phyloP scores from a whole-genome alignment of 2,329 filamentous ascomycete genomes.

The Leptographium lundbergii region DNA sequence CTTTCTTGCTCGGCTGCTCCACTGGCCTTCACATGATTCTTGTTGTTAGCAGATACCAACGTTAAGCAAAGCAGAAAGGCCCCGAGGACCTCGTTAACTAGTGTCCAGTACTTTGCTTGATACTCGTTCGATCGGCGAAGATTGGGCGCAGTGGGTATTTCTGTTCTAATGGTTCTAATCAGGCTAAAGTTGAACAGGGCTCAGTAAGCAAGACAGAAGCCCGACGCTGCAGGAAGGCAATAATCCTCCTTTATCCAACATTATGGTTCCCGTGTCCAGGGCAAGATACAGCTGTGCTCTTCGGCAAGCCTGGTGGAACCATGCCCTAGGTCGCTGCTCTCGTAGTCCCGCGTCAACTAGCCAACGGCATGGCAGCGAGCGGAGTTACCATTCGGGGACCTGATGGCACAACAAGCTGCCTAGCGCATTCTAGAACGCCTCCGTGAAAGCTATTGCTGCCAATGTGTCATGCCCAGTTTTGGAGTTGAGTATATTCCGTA shows the following conservation, averaged over 20 bases:
- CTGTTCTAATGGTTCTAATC: slow-evolving; percentile 66
- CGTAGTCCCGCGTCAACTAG: slow-evolving; percentile 64
- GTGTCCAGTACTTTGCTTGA: slow-evolving; percentile 71
- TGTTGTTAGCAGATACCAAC: no score
- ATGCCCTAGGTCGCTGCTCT: slow-evolving; percentile 53
- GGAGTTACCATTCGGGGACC: slow-evolving; percentile 79
- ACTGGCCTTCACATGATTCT: slow-evolving; percentile 34
- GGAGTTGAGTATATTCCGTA: slow-evolving; percentile 76
- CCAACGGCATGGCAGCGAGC: slow-evolving; percentile 81
- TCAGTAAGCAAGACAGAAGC: no score
- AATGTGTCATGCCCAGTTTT: slow-evolving; percentile 46
- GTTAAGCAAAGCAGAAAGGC: slow-evolving; percentile 17
- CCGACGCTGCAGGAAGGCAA: no score
- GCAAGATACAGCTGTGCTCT: slow-evolving; percentile 73
- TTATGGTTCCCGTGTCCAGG: slow-evolving; percentile 71
- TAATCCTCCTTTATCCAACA: slow-evolving; percentile 23
- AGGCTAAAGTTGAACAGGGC: slow-evolving; percentile 40
- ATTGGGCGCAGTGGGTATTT: slow-evolving; percentile 72
- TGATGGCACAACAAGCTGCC: slow-evolving; percentile 57
- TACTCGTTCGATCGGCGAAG: slow-evolving; percentile 63
- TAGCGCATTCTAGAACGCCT: slow-evolving; percentile 63
- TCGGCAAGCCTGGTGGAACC: slow-evolving; percentile 70
- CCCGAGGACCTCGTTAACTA: slow-evolving; percentile 67
- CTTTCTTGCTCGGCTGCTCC: slow-evolving; percentile 54
- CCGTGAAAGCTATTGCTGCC: slow-evolving; percentile 64